Conservation (phyloP, 768 basidiomycete species). For the Mrakia hoshinonis region DNA sequence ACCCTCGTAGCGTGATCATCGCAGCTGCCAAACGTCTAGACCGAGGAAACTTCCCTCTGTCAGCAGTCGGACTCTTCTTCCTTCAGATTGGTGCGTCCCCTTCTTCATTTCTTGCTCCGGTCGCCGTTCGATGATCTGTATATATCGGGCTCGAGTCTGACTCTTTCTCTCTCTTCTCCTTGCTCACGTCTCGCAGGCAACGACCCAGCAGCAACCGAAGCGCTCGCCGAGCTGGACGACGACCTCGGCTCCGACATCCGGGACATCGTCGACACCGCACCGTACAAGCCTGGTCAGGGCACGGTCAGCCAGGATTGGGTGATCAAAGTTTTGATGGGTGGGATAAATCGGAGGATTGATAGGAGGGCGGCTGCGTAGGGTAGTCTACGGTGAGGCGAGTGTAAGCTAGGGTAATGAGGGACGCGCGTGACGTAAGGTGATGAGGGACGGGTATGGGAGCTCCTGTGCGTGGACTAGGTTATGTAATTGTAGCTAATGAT, state of each 20-base stretch:
- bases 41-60: slow-evolving; percentile 22
- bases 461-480: too few species aligned
- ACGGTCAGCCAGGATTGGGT: background rate
- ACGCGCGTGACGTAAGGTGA: too few species aligned
- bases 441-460: too few species aligned
- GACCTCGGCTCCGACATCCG: slow-evolving; percentile 17
- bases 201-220: slow-evolving; percentile 19
- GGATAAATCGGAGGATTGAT: background rate
- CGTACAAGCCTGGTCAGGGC: background rate
- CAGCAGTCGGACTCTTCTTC: slow-evolving; percentile 24
- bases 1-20: slow-evolving; percentile 17
- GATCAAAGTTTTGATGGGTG: background rate
- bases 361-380: too few species aligned
- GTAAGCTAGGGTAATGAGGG: too few species aligned
- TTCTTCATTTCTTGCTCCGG: background rate
- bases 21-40: slow-evolving; percentile 15
- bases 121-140: background rate
- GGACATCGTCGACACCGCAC: background rate
- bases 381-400: too few species aligned
- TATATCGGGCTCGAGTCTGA: background rate
- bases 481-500: too few species aligned
- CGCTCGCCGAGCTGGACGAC: slow-evolving; percentile 23
- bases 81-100: slow-evolving; percentile 15
- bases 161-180: background rate
- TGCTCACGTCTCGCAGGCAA: too few species aligned